Evolutionary conservation across 768 basidiomycete species (phyloP), one percentile per base, ranked within the genome.

Genomic region (Panus rudis): DNA sequence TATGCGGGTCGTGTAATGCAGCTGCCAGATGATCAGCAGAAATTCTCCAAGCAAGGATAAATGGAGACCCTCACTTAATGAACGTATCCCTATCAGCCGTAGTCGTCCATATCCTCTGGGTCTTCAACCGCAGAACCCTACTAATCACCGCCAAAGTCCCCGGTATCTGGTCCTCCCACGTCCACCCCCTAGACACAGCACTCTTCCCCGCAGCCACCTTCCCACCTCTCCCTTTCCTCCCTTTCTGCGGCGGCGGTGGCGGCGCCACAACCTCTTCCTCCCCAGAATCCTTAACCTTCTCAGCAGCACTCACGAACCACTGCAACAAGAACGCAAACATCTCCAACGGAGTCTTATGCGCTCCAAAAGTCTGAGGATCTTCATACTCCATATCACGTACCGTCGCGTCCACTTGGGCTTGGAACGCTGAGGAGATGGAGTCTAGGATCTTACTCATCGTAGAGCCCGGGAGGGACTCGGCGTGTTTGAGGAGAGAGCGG

Each of bases 261-360:
- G 68, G 61, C 11, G 72, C 70, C 16, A 66, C 70, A 2, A 50
- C 46, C 42, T 55, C 61, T 32, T 72, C 69, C 11, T 73, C 68
- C 32, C 68, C 74, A 11, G 69, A 57, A 5, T 66, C 66, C 33
- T 83, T 84, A 46, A 84, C 77, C 51, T 83, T 85, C 63, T 94
- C 92, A 1, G 81, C 84, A 0, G 81, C 81, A 10, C 68, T 64
- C 13, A 89, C 85, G 58, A 93, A 93, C 92, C 92, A 97, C 47
- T 82, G 73, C n/a, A 96, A 63, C 20, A 97, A 67, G 59, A 98
- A 97, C 6, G 84, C 86, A 60, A 90, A 97, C 71, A 87, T 81
- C 61, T 98, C 96, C 47, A 99, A 70, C 0, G 90, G 78, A 3
- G 58, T 50, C 59, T 83, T 87, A 61, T 92, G 91, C 0, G 68